Base-by-base conservation (phyloP, 257 asterid species). In the Sherardia arvensis region DNA sequence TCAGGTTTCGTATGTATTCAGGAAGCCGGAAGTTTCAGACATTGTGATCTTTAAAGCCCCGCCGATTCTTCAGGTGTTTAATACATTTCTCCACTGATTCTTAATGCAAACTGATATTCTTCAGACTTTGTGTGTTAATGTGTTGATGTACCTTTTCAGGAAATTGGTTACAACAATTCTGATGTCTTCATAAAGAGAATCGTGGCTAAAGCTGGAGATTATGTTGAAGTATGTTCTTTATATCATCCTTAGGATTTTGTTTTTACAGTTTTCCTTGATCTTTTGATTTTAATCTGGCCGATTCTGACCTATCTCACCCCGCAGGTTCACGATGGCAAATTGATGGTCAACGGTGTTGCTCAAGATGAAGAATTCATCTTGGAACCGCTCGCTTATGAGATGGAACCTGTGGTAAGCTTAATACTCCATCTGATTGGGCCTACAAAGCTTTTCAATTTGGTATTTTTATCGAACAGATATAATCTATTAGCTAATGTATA, bases 31-130 rank as follows among this genome's bases (percentile, higher is more conserved):
- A 57, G 76, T 89, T 77, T 84, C 81, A 0, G 98, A 92, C 63
- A 87, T 93, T 57, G 99, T 93, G 69, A 85, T 93, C 45, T 90
- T 93, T 75, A 85, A 73, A 72, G 97, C 95, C 36, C 97, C 99
- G 71, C 77, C 83, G 12, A 71, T 80, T 76, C 94, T 90, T 69
- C 96, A 86, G 85, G 98, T 91, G 72, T 38, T 61, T 68, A 62
- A 38, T 54, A 15, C 38, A 30, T n/a, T 59, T 66, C 18, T 38
- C 22, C 28, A 33, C 66, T 15, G 36, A 53, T 59, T 68, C 9
- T 17, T 45, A 72, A 53, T 11, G 51, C 28, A 30, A 51, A 27
- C 10, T 4, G 30, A 7, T 20, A 32, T 7, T 25, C 14, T 65
- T 30, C 23, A 27, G 28, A 51, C 30, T 33, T 18, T 20, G 17